These are phyloP conservation scores for Pseudoperonospora humuli DNA, from an alignment of 352 stramenopile species.

Conservation along the genomic window DNA sequence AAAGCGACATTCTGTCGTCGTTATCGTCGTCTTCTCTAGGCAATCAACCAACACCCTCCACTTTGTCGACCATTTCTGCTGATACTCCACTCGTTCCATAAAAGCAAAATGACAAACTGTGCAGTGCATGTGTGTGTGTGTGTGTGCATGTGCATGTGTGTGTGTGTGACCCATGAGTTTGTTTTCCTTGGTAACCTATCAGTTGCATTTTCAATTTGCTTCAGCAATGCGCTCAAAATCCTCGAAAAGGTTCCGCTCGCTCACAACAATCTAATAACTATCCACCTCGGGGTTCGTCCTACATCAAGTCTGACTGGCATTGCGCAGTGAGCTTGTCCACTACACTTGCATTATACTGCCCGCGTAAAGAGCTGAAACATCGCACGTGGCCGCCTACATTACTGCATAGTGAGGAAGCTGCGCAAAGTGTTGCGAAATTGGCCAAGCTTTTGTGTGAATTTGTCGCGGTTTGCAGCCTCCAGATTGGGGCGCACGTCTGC, in stretches of 20 bases:
- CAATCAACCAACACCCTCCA: too few species aligned
- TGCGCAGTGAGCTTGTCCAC: neutral
- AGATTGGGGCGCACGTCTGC: constrained; percentile 92
- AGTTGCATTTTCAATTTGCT: constrained; percentile 19
- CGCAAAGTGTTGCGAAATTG: constrained; percentile 93
- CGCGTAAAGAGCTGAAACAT: constrained; percentile 6
- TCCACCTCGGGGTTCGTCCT: constrained; percentile 4
- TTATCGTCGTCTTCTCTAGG: too few species aligned
- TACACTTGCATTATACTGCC: constrained; percentile 1
- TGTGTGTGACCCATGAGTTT: too few species aligned
- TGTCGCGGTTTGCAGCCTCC: constrained; percentile 95
- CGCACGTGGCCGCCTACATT: constrained; percentile 18
- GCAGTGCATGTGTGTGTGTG: too few species aligned
- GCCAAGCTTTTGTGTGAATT: constrained; percentile 96
- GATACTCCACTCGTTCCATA: too few species aligned
- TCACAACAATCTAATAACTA: constrained; percentile 17
- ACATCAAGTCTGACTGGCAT: constrained; percentile 3
- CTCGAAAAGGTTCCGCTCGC: constrained; percentile 11
- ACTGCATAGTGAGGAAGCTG: constrained; percentile 90
- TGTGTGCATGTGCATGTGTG: too few species aligned
- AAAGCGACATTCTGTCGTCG: too few species aligned
- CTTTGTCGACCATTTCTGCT: too few species aligned
- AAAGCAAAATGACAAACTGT: too few species aligned
- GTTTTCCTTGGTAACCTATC: constrained; percentile 38
- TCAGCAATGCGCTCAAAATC: constrained; percentile 17